Percentiles rank a stretch among this genome's conserved stretches.
Evolutionary conservation across 2,329 filamentous ascomycete species (phyloP).

Genomic region (Colletotrichum phormii): DNA sequence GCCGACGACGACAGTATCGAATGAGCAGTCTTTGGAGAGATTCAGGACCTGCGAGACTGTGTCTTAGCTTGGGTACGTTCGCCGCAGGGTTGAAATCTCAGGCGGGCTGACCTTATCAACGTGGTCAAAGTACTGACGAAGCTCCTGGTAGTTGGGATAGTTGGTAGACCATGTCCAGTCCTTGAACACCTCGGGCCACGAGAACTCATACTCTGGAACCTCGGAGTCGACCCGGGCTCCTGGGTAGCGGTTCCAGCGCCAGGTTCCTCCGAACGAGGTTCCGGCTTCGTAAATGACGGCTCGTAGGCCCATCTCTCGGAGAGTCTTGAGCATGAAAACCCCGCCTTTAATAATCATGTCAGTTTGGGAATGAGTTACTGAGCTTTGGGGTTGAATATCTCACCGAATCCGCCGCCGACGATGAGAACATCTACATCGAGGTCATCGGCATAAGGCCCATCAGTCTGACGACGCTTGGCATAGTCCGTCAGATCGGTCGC

Average conservation of each 20-base stretch:
- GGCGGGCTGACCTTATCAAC: conserved; percentile 57
- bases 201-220: conserved; percentile 65
- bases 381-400: neutral
- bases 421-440: conserved; percentile 58
- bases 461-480: conserved; percentile 42
- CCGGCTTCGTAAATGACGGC: conserved; percentile 65
- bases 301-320: conserved; percentile 61
- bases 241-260: conserved; percentile 69
- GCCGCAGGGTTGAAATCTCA: too few relatives aligned
- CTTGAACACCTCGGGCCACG: conserved; percentile 62
- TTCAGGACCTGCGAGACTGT: conserved; percentile 48
- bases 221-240: conserved; percentile 66
- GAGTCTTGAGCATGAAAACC: conserved; percentile 62
- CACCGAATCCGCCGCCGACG: conserved; percentile 56
- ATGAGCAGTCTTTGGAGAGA: conserved; percentile 67
- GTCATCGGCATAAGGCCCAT: conserved; percentile 55
- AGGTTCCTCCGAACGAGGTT: conserved; percentile 62
- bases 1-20: conserved; percentile 65
- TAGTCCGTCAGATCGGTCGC: conserved; percentile 55
- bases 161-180: conserved; percentile 68
- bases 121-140: conserved; percentile 69
- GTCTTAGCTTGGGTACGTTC: neutral
- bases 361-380: neutral
- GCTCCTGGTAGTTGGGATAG: conserved; percentile 63
- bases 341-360: conserved; percentile 42